These are phyloP conservation scores for Termitomyces eurrhizus DNA, from an alignment of 768 basidiomycete genomes.

Conservation along the genomic window DNA sequence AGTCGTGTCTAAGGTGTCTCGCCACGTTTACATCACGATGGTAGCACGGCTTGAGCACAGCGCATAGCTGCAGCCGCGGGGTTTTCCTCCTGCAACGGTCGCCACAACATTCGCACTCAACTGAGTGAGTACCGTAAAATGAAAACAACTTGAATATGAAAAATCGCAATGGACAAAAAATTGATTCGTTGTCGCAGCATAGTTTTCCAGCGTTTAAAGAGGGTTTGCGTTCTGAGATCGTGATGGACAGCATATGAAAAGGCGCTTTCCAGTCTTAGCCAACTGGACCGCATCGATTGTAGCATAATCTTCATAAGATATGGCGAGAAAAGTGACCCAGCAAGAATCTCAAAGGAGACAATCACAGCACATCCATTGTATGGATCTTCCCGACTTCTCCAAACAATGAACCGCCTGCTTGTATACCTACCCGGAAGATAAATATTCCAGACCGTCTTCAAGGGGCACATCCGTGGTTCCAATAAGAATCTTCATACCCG, in stretches of 20 bases:
- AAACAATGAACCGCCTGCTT: background rate
- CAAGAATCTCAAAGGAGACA: background rate
- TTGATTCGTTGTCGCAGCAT: background rate
- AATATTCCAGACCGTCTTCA: conserved; percentile 13
- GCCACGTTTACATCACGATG: too few species aligned
- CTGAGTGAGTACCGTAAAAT: background rate
- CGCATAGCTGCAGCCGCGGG: background rate
- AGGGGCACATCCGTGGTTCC: conserved; percentile 13
- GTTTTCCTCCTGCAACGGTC: too few species aligned
- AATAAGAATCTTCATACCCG: conserved; percentile 18
- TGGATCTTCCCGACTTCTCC: background rate
- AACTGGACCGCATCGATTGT: background rate
- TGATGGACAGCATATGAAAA: background rate
- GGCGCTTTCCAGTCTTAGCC: background rate
- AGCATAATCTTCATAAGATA: background rate
- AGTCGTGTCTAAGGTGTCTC: too few species aligned
- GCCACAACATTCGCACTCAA: background rate
- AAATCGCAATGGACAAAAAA: background rate
- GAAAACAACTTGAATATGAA: background rate
- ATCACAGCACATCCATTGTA: background rate
- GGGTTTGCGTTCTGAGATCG: background rate
- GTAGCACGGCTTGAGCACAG: background rate
- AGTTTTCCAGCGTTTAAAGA: background rate
- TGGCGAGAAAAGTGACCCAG: background rate
- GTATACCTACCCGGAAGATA: conserved; percentile 8